These are phyloP conservation scores for Populus simonii DNA, from an alignment of 345 rosid species.

Conservation along the genomic window DNA sequence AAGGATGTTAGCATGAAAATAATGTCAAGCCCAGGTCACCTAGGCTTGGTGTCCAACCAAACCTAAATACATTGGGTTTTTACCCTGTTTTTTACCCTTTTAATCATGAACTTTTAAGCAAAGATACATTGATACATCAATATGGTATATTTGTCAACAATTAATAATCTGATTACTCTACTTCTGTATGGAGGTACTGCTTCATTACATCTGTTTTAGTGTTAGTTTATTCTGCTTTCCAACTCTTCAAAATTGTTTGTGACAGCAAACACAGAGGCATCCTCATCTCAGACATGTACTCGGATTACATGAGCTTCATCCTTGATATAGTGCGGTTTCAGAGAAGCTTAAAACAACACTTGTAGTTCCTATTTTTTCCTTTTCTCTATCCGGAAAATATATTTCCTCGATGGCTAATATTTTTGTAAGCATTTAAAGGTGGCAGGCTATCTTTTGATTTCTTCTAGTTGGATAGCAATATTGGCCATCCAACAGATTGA, in stretches of 20 bases:
- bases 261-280: constrained; percentile 56
- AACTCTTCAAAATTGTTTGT: constrained; percentile 65
- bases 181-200: constrained; percentile 50
- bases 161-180: background rate
- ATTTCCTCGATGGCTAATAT: constrained; percentile 6
- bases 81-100: too few relatives aligned
- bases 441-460: constrained; percentile 60
- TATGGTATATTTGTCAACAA: background rate
- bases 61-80: too few relatives aligned
- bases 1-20: too few relatives aligned
- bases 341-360: background rate
- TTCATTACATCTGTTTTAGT: constrained; percentile 45
- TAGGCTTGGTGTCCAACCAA: too few relatives aligned
- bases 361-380: background rate
- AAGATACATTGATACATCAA: too few relatives aligned
- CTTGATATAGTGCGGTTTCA: constrained; percentile 36
- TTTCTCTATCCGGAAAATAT: background rate
- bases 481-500: constrained; percentile 33
- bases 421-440: constrained; percentile 20
- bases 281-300: constrained; percentile 54
- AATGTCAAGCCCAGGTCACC: too few relatives aligned
- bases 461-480: constrained; percentile 57
- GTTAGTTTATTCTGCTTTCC: constrained; percentile 56
- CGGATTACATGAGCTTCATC: constrained; percentile 59
- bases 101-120: too few relatives aligned